These are phyloP conservation scores for Tilletia caries DNA, from an alignment of 1,284 basidiomycete species.

Conservation along the genomic window DNA sequence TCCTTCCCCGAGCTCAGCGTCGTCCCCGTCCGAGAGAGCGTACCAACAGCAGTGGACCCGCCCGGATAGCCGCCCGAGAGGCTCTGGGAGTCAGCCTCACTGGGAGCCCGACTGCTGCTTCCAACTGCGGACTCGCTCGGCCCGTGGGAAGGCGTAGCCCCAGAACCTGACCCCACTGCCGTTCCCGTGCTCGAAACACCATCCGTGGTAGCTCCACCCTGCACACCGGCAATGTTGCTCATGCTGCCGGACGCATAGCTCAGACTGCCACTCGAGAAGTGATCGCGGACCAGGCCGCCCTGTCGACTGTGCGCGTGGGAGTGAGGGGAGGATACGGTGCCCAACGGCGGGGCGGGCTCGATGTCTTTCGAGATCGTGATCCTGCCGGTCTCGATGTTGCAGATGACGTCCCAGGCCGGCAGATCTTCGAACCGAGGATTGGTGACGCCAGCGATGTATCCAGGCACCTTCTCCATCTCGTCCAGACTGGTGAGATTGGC, in stretches of 20 bases:
- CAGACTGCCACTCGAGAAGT: conserved; percentile 39
- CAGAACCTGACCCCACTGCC: too few relatives aligned
- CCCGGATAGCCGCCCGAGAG: background rate
- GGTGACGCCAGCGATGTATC: conserved; percentile 91
- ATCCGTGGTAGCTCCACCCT: background rate
- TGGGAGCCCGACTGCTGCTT: background rate
- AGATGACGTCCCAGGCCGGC: conserved; percentile 83
- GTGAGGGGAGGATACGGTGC: conserved; percentile 9
- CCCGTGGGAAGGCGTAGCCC: conserved; percentile 17
- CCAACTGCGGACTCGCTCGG: too few relatives aligned
- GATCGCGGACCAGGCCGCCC: conserved; percentile 47
- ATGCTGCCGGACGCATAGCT: conserved; percentile 31
- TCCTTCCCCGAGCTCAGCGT: conserved; percentile 11
- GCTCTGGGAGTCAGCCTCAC: conserved; percentile 10
- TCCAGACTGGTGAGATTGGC: conserved; percentile 83
- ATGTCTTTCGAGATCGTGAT: conserved; percentile 84
- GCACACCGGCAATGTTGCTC: background rate
- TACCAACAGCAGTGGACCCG: background rate
- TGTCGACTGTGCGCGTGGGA: conserved; percentile 10
- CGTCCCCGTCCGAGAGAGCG: conserved; percentile 3
- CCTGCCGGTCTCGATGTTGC: conserved; percentile 79
- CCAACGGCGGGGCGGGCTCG: conserved; percentile 51
- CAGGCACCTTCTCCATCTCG: conserved; percentile 82
- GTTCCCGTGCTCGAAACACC: background rate
- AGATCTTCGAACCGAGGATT: conserved; percentile 90